Percentiles rank a stretch among this genome's conserved stretches.
These are phyloP conservation scores for Phytophthora boehmeriae DNA, from an alignment of 352 stramenopile genomes.

Conservation along the genomic window DNA sequence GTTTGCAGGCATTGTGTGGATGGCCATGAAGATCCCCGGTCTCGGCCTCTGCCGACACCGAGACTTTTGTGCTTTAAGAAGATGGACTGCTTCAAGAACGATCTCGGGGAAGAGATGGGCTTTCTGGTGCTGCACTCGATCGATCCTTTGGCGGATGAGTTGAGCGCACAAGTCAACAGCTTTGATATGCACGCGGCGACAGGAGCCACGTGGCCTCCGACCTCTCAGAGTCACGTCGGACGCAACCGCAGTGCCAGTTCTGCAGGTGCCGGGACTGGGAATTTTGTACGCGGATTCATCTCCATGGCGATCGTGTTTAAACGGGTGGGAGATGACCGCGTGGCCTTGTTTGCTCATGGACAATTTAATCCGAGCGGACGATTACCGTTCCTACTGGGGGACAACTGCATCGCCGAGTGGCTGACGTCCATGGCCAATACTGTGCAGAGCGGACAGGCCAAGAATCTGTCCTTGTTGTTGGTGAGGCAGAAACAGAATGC, in stretches of 20 bases:
- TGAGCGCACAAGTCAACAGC: constrained; percentile 15
- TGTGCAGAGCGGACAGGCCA: constrained; percentile 68
- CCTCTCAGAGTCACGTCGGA: constrained; percentile 7
- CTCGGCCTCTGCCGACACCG: constrained; percentile 66
- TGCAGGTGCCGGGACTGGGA: constrained; percentile 14
- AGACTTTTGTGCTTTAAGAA: constrained; percentile 86
- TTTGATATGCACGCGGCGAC: constrained; percentile 23
- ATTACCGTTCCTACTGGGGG: constrained; percentile 53
- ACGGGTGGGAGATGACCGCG: constrained; percentile 55
- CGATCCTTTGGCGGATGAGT: constrained; percentile 45
- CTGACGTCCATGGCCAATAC: constrained; percentile 69
- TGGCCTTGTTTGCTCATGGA: constrained; percentile 70
- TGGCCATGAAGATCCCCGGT: constrained; percentile 55
- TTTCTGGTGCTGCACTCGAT: constrained; percentile 78
- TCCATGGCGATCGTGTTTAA: constrained; percentile 74
- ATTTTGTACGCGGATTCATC: constrained; percentile 66
- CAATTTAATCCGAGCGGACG: constrained; percentile 69
- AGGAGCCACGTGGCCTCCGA: constrained; percentile 34
- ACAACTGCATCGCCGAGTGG: constrained; percentile 63
- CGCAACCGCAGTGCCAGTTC: constrained; percentile 26
- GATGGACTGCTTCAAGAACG: constrained; percentile 64
- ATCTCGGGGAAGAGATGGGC: constrained; percentile 67
- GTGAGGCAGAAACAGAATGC: constrained; percentile 27
- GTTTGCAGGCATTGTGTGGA: constrained; percentile 79
- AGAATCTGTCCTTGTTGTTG: constrained; percentile 73